phyloP scores from a whole-genome alignment of 1,139 yeast species.

The Pichia inconspicua region DNA sequence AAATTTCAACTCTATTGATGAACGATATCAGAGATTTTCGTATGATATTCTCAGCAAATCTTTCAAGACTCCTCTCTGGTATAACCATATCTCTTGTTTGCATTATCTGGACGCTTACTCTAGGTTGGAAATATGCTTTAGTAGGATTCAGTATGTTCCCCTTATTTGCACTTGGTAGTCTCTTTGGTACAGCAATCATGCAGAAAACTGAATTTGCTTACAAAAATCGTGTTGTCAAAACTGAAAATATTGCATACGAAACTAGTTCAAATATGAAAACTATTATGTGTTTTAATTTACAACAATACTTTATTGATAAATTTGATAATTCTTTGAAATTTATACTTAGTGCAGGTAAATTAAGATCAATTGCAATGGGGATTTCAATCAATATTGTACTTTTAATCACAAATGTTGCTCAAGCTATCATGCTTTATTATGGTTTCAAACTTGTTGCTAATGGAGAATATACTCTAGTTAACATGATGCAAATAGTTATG shows the following conservation, averaged over 20 bases:
- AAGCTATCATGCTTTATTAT: conserved; percentile 64
- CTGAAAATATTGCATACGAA: conserved; percentile 54
- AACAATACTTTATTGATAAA: conserved; percentile 36
- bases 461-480: conserved; percentile 46
- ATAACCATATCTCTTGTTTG: conserved; percentile 52
- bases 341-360: conserved; percentile 32
- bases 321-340: conserved; percentile 29
- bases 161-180: conserved; percentile 42
- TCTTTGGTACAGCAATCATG: conserved; percentile 43
- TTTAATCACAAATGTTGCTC: conserved; percentile 52
- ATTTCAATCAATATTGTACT: conserved; percentile 48
- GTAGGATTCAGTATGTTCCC: conserved; percentile 77
- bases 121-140: conserved; percentile 84
- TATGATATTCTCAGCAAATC: conserved; percentile 50
- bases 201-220: conserved; percentile 51
- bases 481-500: conserved; percentile 62
- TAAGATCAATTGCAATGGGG: conserved; percentile 50
- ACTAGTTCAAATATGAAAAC: conserved; percentile 55
- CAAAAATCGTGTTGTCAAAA: conserved; percentile 45
- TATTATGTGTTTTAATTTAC: conserved; percentile 49
- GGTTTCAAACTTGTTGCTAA: conserved; percentile 63
- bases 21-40: conserved; percentile 79
- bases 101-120: conserved; percentile 61
- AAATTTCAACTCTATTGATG: conserved; percentile 58
- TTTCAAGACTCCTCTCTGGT: conserved; percentile 48